phyloP scores from a whole-genome alignment of 768 basidiomycete species.

The Tricholomella constricta region DNA sequence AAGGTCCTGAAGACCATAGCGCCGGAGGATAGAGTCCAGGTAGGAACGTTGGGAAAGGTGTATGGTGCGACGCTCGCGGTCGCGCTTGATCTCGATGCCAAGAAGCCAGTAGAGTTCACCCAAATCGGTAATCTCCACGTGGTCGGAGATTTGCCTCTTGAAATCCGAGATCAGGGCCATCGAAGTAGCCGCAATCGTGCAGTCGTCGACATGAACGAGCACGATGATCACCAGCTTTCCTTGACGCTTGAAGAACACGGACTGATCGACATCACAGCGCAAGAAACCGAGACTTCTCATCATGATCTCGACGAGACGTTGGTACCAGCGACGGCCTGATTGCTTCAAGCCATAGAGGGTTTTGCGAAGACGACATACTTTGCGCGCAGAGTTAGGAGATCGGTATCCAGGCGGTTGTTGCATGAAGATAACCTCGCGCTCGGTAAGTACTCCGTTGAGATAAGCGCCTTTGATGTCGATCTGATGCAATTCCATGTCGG shows the following conservation, averaged over 20 bases:
- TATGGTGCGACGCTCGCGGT: slow-evolving; percentile 14
- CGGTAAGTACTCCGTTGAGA: no score
- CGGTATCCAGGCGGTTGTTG: no score
- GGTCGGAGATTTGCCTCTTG: slow-evolving; percentile 14
- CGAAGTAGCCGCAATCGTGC: slow-evolving; percentile 19
- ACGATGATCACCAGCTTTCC: slow-evolving; percentile 16
- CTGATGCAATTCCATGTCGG: no score
- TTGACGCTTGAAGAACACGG: slow-evolving; percentile 18
- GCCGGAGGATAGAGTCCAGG: slow-evolving; percentile 29
- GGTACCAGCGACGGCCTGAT: slow-evolving; percentile 22
- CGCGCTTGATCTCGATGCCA: slow-evolving; percentile 24
- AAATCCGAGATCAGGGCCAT: slow-evolving; percentile 13
- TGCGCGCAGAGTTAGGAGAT: background rate
- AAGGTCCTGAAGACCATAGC: background rate
- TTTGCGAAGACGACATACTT: no score
- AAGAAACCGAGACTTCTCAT: slow-evolving; percentile 8
- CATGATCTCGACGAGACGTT: slow-evolving; percentile 8
- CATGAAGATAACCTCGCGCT: no score
- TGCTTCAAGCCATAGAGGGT: slow-evolving; percentile 35
- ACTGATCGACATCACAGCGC: slow-evolving; percentile 18
- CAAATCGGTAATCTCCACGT: slow-evolving; percentile 28
- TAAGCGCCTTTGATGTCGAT: no score
- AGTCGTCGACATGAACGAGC: slow-evolving; percentile 24
- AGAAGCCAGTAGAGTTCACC: slow-evolving; percentile 31
- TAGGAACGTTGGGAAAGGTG: slow-evolving; percentile 31